Percentiles rank a stretch among this genome's conserved stretches.
Evolutionary conservation across 2,329 filamentous ascomycete species (phyloP).

Genomic region (Trichoderma atrobrunneum): DNA sequence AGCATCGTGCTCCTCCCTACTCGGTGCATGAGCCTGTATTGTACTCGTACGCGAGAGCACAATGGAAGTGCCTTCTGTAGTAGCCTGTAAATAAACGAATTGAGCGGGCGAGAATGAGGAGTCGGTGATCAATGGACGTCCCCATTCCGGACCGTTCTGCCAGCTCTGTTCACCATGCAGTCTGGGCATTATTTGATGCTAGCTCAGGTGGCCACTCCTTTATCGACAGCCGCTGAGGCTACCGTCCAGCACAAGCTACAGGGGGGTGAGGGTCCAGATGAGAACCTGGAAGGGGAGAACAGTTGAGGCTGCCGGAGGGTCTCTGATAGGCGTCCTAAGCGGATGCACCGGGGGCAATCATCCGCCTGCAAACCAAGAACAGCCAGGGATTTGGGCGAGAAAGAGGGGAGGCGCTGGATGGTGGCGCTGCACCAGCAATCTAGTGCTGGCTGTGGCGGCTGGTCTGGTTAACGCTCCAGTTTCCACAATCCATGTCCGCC

Average conservation of each 20-base stretch:
- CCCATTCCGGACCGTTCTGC: not conserved
- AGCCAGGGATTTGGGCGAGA: not conserved
- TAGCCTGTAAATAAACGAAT: not conserved
- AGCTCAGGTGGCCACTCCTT: slow-evolving; percentile 3
- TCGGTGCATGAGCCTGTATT: not conserved
- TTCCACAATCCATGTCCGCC: not conserved
- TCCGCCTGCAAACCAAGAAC: slow-evolving; percentile 8
- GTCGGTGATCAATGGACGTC: not conserved
- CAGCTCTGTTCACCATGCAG: not conserved
- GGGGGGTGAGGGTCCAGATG: not conserved
- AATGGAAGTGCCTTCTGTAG: not conserved
- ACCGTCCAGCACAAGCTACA: not conserved
- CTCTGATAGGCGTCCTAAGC: slow-evolving; percentile 4
- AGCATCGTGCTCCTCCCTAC: not conserved
- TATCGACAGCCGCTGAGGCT: slow-evolving; percentile 9
- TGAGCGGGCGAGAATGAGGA: not conserved
- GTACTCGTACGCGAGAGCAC: not conserved
- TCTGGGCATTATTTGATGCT: not conserved
- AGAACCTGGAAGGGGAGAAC: not conserved
- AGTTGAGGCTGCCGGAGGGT: slow-evolving; percentile 8
- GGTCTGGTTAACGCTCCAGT: not conserved
- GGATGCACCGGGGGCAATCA: slow-evolving; percentile 14
- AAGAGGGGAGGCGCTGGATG: not conserved
- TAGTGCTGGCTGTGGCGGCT: not conserved
- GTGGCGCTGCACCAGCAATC: not conserved